A percentile compares a stretch with the other conserved stretches of the same genome.
These are phyloP conservation scores for Cyberlindnera subsufficiens DNA, from an alignment of 805 yeast genomes.

Conservation along the genomic window DNA sequence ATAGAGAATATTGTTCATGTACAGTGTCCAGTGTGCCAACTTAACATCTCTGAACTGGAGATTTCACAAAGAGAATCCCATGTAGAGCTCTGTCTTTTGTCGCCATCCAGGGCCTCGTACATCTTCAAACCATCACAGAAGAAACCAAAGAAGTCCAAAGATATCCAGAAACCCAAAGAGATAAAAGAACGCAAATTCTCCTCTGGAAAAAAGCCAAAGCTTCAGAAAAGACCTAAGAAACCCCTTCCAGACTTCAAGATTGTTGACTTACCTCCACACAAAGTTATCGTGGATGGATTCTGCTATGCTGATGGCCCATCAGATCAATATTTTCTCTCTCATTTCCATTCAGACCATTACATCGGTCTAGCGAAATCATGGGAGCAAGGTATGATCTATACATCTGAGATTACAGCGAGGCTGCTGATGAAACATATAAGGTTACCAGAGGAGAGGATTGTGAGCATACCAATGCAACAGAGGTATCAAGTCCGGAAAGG, in stretches of 20 bases:
- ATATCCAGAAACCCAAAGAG: constrained; percentile 15
- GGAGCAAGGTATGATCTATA: constrained; percentile 66
- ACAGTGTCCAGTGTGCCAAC: constrained; percentile 49
- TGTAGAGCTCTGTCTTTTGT: constrained; percentile 45
- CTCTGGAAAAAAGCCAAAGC: constrained; percentile 24
- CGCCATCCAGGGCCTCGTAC: constrained; percentile 12
- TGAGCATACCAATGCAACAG: constrained; percentile 33
- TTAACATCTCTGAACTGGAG: constrained; percentile 31
- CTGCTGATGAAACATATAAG: constrained; percentile 44
- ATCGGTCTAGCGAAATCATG: constrained; percentile 78
- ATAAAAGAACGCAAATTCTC: background rate
- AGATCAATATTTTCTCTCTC: constrained; percentile 58
- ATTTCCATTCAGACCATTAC: constrained; percentile 93
- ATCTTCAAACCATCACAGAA: constrained; percentile 26
- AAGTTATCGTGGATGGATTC: constrained; percentile 66
- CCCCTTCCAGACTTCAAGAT: constrained; percentile 46
- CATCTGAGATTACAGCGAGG: constrained; percentile 56
- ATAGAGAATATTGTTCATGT: background rate
- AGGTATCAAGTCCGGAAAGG: constrained; percentile 24
- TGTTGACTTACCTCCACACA: constrained; percentile 34
- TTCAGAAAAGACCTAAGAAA: constrained; percentile 20
- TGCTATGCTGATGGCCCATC: constrained; percentile 40
- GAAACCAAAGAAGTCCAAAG: constrained; percentile 1
- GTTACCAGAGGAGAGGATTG: constrained; percentile 39
- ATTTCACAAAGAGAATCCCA: constrained; percentile 44